These are phyloP conservation scores for Kuraishia piskuri DNA, from an alignment of 805 yeast species.

Conservation along the genomic window DNA sequence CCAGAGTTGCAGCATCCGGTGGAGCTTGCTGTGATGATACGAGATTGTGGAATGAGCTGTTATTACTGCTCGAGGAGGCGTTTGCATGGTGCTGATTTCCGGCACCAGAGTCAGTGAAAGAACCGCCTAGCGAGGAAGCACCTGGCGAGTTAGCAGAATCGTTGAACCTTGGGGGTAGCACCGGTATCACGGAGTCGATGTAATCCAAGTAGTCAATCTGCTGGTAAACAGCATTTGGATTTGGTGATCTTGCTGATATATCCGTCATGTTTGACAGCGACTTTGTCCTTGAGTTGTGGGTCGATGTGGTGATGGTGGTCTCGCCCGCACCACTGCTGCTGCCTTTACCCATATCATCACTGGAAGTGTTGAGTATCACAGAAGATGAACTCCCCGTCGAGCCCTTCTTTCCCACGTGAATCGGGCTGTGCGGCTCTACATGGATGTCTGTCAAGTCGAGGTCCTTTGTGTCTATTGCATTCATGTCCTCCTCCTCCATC, in stretches of 20 bases:
- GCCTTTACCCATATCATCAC: neutral
- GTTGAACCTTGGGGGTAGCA: slow-evolving; percentile 12
- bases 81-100: neutral
- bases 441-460: slow-evolving; percentile 25
- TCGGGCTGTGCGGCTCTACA: neutral
- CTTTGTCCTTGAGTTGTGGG: neutral
- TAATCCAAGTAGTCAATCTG: slow-evolving; percentile 13
- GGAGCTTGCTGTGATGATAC: neutral
- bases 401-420: neutral
- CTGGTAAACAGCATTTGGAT: slow-evolving; percentile 3
- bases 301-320: neutral
- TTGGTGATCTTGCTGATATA: neutral
- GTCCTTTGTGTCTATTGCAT: slow-evolving; percentile 22
- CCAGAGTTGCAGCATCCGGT: neutral
- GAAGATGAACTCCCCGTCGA: neutral
- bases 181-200: slow-evolving; percentile 24
- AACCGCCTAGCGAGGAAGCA: neutral
- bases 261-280: neutral
- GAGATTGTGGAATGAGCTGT: neutral
- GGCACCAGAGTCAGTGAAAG: neutral
- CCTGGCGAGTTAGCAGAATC: neutral
- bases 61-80: neutral
- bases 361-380: neutral
- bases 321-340: neutral
- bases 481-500: slow-evolving; percentile 17